Conservation (phyloP, 1,284 basidiomycete species). For the Ustilago hordei region DNA sequence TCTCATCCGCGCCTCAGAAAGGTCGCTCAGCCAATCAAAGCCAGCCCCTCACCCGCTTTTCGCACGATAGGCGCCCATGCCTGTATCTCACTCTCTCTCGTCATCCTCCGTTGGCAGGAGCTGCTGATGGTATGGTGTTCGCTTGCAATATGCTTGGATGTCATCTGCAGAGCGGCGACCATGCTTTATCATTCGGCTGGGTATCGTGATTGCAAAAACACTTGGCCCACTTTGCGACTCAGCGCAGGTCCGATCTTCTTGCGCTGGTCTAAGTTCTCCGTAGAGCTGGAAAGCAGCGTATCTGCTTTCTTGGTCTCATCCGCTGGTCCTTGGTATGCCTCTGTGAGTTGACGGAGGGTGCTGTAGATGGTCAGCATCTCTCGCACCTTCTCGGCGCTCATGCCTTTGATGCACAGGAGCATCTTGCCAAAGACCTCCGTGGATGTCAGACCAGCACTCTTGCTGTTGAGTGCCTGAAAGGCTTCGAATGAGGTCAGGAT, state of each 20-base stretch:
- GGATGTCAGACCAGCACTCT: conserved; percentile 71
- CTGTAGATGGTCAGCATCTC: conserved; percentile 72
- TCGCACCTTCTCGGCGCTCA: conserved; percentile 73
- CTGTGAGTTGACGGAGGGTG: conserved; percentile 71
- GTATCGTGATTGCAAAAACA: conserved; percentile 36
- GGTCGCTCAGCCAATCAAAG: conserved; percentile 46
- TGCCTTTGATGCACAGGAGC: conserved; percentile 73
- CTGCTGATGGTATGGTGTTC: too few relatives aligned
- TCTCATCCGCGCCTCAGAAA: conserved; percentile 7
- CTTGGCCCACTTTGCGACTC: conserved; percentile 44
- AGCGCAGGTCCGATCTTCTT: conserved; percentile 51
- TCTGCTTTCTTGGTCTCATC: conserved; percentile 22
- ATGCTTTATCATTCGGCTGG: conserved; percentile 10
- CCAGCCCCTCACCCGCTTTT: conserved; percentile 11
- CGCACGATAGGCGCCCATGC: conserved; percentile 26
- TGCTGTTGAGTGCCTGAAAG: conserved; percentile 73
- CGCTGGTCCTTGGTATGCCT: conserved; percentile 66
- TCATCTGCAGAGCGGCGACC: background rate
- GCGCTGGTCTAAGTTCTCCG: conserved; percentile 44
- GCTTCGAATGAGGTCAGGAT: conserved; percentile 72
- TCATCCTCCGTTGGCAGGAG: too few relatives aligned
- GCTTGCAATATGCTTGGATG: background rate
- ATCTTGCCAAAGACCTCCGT: conserved; percentile 73
- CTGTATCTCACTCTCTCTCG: background rate
- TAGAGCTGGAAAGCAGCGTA: conserved; percentile 23